phyloP scores from a whole-genome alignment of 2,329 filamentous ascomycete genomes.

The Sarocladium kiliense region DNA sequence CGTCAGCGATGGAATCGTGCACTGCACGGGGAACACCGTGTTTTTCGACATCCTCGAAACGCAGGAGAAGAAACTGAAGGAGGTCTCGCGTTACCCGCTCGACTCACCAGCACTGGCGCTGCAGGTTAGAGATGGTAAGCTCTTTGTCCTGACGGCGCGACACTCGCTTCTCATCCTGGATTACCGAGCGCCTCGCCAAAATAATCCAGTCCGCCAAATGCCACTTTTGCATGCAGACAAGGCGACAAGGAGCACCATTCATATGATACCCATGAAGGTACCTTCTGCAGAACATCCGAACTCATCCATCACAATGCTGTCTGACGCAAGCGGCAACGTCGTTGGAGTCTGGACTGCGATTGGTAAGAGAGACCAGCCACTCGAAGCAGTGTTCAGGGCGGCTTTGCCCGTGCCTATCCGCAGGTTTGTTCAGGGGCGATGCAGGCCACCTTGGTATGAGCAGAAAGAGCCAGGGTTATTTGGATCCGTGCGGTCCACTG shows the following conservation, averaged over 20 bases:
- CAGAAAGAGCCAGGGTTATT: constrained; percentile 20
- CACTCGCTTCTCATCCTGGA: constrained; percentile 55
- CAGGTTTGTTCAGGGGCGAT: constrained; percentile 47
- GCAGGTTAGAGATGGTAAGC: constrained; percentile 38
- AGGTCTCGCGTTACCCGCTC: constrained; percentile 40
- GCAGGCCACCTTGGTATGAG: constrained; percentile 45
- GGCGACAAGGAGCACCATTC: constrained; percentile 35
- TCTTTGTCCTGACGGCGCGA: constrained; percentile 45
- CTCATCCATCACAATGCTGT: constrained; percentile 35
- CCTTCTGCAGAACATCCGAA: neutral
- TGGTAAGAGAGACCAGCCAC: constrained; percentile 31
- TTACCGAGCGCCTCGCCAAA: constrained; percentile 32
- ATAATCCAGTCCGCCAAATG: constrained; percentile 22
- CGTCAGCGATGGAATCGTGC: constrained; percentile 51
- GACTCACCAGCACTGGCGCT: constrained; percentile 49
- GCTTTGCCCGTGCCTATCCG: constrained; percentile 51
- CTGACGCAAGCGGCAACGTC: constrained; percentile 41
- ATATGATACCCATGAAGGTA: constrained; percentile 26
- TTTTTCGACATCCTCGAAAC: constrained; percentile 52
- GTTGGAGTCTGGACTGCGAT: constrained; percentile 47
- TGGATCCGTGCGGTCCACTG: constrained; percentile 33
- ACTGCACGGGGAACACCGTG: constrained; percentile 47
- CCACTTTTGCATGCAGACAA: constrained; percentile 40
- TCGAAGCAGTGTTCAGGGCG: constrained; percentile 49
- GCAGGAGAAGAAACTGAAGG: constrained; percentile 44